These are phyloP conservation scores for Escovopsis weberi DNA, from an alignment of 2,329 filamentous ascomycete species.

Conservation along the genomic window DNA sequence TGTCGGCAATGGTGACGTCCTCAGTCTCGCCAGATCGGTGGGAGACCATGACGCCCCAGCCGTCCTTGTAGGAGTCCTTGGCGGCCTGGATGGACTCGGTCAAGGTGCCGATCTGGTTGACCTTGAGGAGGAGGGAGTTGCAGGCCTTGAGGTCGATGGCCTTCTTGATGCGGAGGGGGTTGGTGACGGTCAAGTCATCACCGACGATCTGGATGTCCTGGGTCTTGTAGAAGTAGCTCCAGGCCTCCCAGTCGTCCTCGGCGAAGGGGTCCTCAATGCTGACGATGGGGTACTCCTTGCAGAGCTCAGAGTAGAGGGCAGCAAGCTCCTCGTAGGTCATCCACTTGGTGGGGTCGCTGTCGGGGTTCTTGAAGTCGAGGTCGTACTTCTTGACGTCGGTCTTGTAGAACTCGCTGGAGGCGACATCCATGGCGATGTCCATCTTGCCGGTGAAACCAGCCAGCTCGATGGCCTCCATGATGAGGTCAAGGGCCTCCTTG, in stretches of 20 bases:
- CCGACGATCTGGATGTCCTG: slow-evolving; percentile 96
- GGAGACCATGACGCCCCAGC: slow-evolving; percentile 99
- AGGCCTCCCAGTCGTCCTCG: slow-evolving; percentile 99
- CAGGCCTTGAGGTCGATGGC: slow-evolving; percentile 97
- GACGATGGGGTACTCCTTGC: slow-evolving; percentile 95
- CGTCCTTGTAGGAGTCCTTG: slow-evolving; percentile 91
- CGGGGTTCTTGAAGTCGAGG: slow-evolving; percentile 99
- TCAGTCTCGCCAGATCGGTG: slow-evolving; percentile 99
- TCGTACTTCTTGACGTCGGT: slow-evolving; percentile 97
- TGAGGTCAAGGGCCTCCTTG: slow-evolving; percentile 92
- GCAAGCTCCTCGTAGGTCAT: slow-evolving; percentile 97
- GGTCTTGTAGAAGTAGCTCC: slow-evolving; percentile 99
- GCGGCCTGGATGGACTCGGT: slow-evolving; percentile 98
- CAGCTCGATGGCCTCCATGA: slow-evolving; percentile 84
- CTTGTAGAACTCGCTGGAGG: slow-evolving; percentile 99
- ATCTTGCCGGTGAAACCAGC: slow-evolving; percentile 93
- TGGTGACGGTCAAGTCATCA: slow-evolving; percentile 98
- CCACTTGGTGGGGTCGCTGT: slow-evolving; percentile 93
- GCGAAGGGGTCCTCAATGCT: slow-evolving; percentile 98
- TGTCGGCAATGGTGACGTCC: slow-evolving; percentile 98
- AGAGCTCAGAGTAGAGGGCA: slow-evolving; percentile 73
- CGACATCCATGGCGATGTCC: slow-evolving; percentile 98
- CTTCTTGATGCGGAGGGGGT: slow-evolving; percentile 98
- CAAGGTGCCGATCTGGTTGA: slow-evolving; percentile 99
- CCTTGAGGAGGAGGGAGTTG: slow-evolving; percentile 96